These are phyloP conservation scores for Saturnispora quitensis DNA, from an alignment of 805 yeast species.

Conservation along the genomic window DNA sequence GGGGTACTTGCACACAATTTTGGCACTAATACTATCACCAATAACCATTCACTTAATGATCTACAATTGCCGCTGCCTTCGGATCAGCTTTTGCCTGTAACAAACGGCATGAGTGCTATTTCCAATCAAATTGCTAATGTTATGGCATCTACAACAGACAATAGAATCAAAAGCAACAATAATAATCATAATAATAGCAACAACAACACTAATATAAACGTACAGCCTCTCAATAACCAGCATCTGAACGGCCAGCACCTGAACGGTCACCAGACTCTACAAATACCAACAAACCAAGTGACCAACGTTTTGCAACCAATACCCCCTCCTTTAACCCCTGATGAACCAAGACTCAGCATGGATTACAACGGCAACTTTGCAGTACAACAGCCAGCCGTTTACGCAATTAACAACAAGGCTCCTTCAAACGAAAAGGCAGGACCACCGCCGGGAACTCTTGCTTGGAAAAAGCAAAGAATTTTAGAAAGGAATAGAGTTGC, in stretches of 20 bases:
- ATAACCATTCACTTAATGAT: not conserved
- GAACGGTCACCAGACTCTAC: not conserved
- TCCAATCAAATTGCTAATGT: not conserved
- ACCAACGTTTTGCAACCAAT: not conserved
- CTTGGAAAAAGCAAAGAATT: slow-evolving; percentile 67
- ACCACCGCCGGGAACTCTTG: slow-evolving; percentile 53
- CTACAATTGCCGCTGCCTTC: slow-evolving; percentile 6
- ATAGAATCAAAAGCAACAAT: not conserved
- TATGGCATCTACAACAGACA: not conserved
- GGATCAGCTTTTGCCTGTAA: slow-evolving; percentile 12
- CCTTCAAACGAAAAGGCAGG: slow-evolving; percentile 43
- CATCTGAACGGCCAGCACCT: not conserved
- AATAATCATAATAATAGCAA: not conserved
- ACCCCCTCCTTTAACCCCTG: slow-evolving; percentile 8
- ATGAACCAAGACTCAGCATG: slow-evolving; percentile 16
- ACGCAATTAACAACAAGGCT: slow-evolving; percentile 38
- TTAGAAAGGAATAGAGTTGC: slow-evolving; percentile 90
- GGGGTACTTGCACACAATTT: not conserved
- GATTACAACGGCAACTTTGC: slow-evolving; percentile 33
- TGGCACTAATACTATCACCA: not conserved
- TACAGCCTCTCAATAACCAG: not conserved
- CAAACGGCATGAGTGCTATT: not conserved
- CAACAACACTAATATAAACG: not conserved
- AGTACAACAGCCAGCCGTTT: slow-evolving; percentile 37
- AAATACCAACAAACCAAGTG: not conserved